phyloP scores from a whole-genome alignment of 148 eudicot species.

The Fagopyrum esculentum region DNA sequence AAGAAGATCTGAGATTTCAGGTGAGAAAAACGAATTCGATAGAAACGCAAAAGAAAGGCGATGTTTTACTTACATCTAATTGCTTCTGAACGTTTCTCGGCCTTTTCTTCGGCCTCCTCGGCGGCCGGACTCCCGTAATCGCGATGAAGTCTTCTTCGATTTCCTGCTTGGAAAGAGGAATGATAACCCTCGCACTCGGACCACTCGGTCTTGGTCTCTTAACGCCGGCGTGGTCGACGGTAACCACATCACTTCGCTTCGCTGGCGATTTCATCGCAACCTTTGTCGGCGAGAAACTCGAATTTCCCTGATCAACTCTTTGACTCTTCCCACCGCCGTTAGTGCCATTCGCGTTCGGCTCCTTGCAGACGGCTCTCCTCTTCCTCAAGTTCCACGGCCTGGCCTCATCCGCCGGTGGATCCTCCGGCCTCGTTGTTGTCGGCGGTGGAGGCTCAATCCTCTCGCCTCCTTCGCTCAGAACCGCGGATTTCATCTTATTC shows the following conservation, averaged over 20 bases:
- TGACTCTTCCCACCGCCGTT: constrained; percentile 19
- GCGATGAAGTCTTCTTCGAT: constrained; percentile 30
- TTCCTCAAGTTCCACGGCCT: constrained; percentile 76
- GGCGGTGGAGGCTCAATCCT: constrained; percentile 13
- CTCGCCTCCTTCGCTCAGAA: constrained; percentile 24
- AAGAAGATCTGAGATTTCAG: not conserved
- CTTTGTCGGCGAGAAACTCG: constrained; percentile 24
- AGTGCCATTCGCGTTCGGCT: constrained; percentile 14
- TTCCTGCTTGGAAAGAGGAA: constrained; percentile 24
- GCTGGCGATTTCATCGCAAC: constrained; percentile 23
- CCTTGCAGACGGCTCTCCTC: constrained; percentile 44
- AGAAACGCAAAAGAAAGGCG: not conserved
- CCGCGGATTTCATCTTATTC: constrained; percentile 40
- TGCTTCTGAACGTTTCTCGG: constrained; percentile 22
- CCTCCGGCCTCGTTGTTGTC: constrained; percentile 14
- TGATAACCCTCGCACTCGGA: constrained; percentile 23
- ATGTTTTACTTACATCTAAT: constrained; percentile 29
- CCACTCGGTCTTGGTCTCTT: constrained; percentile 18
- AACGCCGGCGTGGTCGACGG: constrained; percentile 8
- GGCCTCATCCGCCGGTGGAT: constrained; percentile 17
- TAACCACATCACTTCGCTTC: constrained; percentile 10
- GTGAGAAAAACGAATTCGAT: not conserved
- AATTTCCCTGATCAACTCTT: constrained; percentile 18
- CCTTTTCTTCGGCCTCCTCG: constrained; percentile 32
- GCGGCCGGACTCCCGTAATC: constrained; percentile 26